Evolutionary conservation across 2,329 filamentous ascomycete species (phyloP), one percentile per base, ranked within the genome.

Genomic region (Venturia nashicola): DNA sequence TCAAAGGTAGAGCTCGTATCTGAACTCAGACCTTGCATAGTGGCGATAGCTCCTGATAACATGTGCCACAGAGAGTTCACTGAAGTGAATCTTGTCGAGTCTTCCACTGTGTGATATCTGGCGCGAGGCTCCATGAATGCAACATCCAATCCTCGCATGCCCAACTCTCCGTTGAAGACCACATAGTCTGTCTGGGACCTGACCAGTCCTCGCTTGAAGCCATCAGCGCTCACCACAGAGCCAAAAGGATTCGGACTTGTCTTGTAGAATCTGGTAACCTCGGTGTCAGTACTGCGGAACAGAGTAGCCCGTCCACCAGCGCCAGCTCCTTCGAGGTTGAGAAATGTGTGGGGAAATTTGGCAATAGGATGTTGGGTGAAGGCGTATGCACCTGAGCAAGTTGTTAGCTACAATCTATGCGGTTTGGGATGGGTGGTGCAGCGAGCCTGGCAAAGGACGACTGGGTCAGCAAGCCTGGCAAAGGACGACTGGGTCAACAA

Each of bases 321-420:
- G 61, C 93, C 94, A 48, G 93, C 93, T 14, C 94, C 94, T 75
- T 99, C 94, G 18, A 99, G 83, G 69, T 99, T 99, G 68, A 97
- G 79, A 72, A 99, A 97, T 0, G 90, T 91, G 71, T 92, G 89
- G 11, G 90, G 83, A 64, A 95, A 89, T 62, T 84, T 85, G 12
- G 90, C 85, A 67, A 96, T 80, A 0, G 91, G 89, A 72, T 92
- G 91, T 68, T 91, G 86, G 36, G 89, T 86, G 71, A 95, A 97
- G 6, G 89, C 91, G 66, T 85, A 84, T 7, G 93, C 91, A 0
- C 51, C 51, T 57, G n/a, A 12, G 23, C 5, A 36, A 1, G 14
- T 9, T n/a, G 51, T 57, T 18, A 57, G 51, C 51, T 36, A 9
- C 51, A n/a, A 34, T 7, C 16, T 32, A 23, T 27, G 27, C 27